phyloP scores from a whole-genome alignment of 192 early-diverging fungal genomes.

The Backusella luteola region DNA sequence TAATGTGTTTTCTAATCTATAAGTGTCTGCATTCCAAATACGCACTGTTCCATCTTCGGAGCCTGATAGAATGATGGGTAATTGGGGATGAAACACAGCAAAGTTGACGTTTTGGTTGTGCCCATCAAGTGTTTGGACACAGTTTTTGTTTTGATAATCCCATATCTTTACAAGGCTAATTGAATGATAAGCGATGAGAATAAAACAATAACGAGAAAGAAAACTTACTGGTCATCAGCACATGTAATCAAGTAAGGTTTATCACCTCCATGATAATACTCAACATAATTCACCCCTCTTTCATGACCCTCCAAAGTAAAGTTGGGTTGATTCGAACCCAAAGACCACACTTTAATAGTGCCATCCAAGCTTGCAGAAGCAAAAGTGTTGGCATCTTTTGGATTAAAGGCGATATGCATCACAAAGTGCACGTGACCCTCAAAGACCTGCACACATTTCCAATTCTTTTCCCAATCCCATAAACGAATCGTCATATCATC shows the following conservation, averaged over 20 bases:
- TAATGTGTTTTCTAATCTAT: constrained; percentile 91
- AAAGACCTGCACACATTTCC: constrained; percentile 93
- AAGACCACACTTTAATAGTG: constrained; percentile 95
- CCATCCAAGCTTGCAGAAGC: constrained; percentile 95
- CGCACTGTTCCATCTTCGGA: constrained; percentile 94
- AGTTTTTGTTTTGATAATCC: constrained; percentile 99
- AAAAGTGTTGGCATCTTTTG: constrained; percentile 99
- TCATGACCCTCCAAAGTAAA: constrained; percentile 96
- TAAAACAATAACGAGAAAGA: not conserved
- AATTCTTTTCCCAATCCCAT: constrained; percentile 99
- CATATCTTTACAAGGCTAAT: constrained; percentile 79
- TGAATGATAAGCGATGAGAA: not conserved
- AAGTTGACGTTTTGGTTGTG: constrained; percentile 93
- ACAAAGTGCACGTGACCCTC: constrained; percentile 98
- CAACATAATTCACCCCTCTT: constrained; percentile 98
- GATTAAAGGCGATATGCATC: constrained; percentile 96
- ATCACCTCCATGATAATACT: constrained; percentile 97
- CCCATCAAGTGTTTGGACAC: constrained; percentile 98
- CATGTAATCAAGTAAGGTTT: constrained; percentile 96
- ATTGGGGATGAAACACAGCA: constrained; percentile 88
- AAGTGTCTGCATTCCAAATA: constrained; percentile 97
- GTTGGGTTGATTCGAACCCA: constrained; percentile 90
- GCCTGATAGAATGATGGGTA: constrained; percentile 95
- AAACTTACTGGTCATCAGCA: constrained; percentile 79
- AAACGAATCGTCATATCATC: constrained; percentile 98